These are phyloP conservation scores for Trichomonascus vanleenenianus DNA, from an alignment of 805 yeast species.

Conservation along the genomic window DNA sequence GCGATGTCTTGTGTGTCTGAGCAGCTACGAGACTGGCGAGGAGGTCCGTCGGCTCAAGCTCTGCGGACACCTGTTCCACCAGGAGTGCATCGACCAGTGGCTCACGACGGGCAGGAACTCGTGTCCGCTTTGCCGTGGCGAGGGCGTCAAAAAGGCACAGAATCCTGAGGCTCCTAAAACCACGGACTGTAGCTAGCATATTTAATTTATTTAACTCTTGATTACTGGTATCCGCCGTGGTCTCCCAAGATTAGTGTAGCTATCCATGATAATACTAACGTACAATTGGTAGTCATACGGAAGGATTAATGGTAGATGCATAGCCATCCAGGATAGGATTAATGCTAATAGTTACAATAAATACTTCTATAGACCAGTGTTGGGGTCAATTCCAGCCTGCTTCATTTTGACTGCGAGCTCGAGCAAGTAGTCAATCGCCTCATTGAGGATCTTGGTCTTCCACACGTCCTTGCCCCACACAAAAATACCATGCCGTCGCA, in stretches of 20 bases:
- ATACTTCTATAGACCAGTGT: constrained; percentile 14
- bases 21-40: constrained; percentile 41
- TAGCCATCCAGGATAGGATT: too few relatives aligned
- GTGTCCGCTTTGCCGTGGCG: constrained; percentile 50
- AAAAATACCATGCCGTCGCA: constrained; percentile 87
- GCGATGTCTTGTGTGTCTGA: constrained; percentile 46
- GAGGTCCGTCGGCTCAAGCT: constrained; percentile 35
- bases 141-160: constrained; percentile 28
- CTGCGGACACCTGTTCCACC: constrained; percentile 49
- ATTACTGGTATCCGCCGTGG: too few relatives aligned
- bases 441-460: constrained; percentile 90
- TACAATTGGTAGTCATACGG: too few relatives aligned
- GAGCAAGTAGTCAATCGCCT: constrained; percentile 82
- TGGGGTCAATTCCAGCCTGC: constrained; percentile 47
- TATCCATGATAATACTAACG: too few relatives aligned
- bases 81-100: constrained; percentile 54
- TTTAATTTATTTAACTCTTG: too few relatives aligned
- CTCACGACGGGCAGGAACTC: constrained; percentile 43
- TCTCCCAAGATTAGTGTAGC: too few relatives aligned
- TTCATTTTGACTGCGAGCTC: constrained; percentile 82
- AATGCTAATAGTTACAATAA: too few relatives aligned
- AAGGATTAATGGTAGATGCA: too few relatives aligned
- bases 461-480: constrained; percentile 94
- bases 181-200: too few relatives aligned
- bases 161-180: too few relatives aligned